Percentiles rank a stretch among this genome's conserved stretches.
Evolutionary conservation across 306 rosid genomes (phyloP).

Genomic region (Gastrolobium villosum): DNA sequence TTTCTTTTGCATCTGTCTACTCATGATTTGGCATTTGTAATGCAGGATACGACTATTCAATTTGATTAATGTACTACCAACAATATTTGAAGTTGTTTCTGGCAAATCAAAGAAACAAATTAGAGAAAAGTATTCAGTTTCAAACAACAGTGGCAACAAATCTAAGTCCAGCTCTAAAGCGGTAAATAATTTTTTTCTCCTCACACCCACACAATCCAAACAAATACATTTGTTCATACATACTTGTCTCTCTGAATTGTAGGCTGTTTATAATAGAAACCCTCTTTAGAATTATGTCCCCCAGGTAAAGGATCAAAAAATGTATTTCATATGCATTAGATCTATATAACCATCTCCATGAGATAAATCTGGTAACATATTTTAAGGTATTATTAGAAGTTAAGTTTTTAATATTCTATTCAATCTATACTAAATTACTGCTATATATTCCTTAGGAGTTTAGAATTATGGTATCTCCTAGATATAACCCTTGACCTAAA

Average conservation of each 20-base stretch:
- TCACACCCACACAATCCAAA: neutral
- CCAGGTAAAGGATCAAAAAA: slow-evolving; percentile 32
- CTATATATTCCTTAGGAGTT: neutral
- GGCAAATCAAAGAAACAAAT: slow-evolving; percentile 73
- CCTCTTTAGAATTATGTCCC: slow-evolving; percentile 6
- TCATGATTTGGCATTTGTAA: slow-evolving; percentile 35
- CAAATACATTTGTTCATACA: slow-evolving; percentile 12
- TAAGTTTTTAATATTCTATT: neutral
- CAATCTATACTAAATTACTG: neutral
- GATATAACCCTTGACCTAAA: slow-evolving; percentile 22
- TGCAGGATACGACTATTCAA: slow-evolving; percentile 85
- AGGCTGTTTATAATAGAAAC: slow-evolving; percentile 30
- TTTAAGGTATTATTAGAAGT: slow-evolving; percentile 13
- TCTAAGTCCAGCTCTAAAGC: slow-evolving; percentile 74
- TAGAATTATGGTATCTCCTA: neutral
- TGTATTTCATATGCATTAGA: slow-evolving; percentile 2
- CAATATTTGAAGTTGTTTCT: slow-evolving; percentile 83
- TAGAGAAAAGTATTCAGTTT: slow-evolving; percentile 80
- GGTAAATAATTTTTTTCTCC: slow-evolving; percentile 54
- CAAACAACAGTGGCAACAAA: slow-evolving; percentile 77
- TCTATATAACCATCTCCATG: slow-evolving; percentile 7
- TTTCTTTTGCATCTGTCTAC: slow-evolving; percentile 18
- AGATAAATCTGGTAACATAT: slow-evolving; percentile 1
- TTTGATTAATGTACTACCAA: slow-evolving; percentile 84
- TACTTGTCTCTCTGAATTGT: slow-evolving; percentile 29